Evolutionary conservation across 1,284 basidiomycete species (phyloP).

Genomic region (Volvariella volvacea): DNA sequence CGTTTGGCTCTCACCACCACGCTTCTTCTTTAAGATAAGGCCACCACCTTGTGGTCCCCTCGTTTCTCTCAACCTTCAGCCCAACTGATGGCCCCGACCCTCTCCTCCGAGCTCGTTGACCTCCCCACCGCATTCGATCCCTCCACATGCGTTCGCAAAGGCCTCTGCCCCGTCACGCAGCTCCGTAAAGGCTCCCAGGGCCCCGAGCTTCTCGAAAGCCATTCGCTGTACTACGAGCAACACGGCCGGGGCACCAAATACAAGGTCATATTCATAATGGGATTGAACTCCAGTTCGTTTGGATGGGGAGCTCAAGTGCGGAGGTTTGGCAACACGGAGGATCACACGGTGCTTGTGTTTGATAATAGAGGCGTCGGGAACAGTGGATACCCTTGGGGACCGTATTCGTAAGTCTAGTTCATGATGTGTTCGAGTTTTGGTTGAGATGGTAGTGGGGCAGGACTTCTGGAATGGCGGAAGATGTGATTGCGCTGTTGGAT

Average conservation of each 20-base stretch:
- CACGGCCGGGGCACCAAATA: slow-evolving; percentile 56
- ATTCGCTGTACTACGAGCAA: slow-evolving; percentile 72
- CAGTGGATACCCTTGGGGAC: slow-evolving; percentile 63
- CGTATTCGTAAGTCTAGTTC: slow-evolving; percentile 46
- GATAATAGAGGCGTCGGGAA: slow-evolving; percentile 88
- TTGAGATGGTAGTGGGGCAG: slow-evolving; percentile 25
- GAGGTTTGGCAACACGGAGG: slow-evolving; percentile 45
- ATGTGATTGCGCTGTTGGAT: slow-evolving; percentile 64
- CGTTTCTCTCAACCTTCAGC: not conserved
- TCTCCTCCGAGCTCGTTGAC: not conserved
- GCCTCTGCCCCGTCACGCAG: slow-evolving; percentile 64
- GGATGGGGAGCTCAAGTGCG: slow-evolving; percentile 57
- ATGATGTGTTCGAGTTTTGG: slow-evolving; percentile 4
- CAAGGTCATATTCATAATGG: slow-evolving; percentile 71
- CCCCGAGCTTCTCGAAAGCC: slow-evolving; percentile 44
- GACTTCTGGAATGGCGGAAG: slow-evolving; percentile 76
- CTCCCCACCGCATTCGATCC: slow-evolving; percentile 47
- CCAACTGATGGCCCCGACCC: not conserved
- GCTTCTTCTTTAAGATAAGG: too few relatives aligned
- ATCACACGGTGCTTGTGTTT: slow-evolving; percentile 66
- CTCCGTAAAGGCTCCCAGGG: slow-evolving; percentile 36
- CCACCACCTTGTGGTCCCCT: too few relatives aligned
- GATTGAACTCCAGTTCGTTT: slow-evolving; percentile 60
- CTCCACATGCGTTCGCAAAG: slow-evolving; percentile 54
- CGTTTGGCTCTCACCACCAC: too few relatives aligned